Evolutionary conservation across 805 yeast genomes (phyloP), one percentile per base, ranked within the genome.

Genomic region (Yarrowia sp.): DNA sequence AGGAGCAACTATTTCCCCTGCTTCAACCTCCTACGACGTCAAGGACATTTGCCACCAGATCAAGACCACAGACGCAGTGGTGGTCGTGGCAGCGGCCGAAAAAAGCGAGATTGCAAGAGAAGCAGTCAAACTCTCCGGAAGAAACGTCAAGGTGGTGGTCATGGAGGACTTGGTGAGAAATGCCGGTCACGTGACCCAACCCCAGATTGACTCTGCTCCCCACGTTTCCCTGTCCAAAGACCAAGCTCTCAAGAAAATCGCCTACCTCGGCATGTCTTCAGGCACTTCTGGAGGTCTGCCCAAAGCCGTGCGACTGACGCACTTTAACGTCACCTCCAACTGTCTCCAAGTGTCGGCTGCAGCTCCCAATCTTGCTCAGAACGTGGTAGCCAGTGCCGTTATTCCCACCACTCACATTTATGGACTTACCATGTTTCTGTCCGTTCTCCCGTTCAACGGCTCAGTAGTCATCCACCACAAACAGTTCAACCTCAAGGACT

Each of bases 261-360:
- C 77, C 5, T 75, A 75, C 69, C 73, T 73, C 71, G 73, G 77
- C 71, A 75, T 77, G 69, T 76, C 78, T 8, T 72, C 75, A 1
- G 79, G 79, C 14, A 78, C 81, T 10, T 73, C 79, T 10, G 67
- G 67, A 8, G 94, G 95, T 65, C 83, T 86, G 42, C 92, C 95
- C 70, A 90, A 90, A 79, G 95, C 95, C 73, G 96, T 89, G 32
- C 85, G 87, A 19, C 79, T 89, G 70, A 83, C 86, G 41, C 94
- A 90, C 72, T 76, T 75, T 58, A 87, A 87, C 72, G 82, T 85
- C 15, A 79, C 79, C 12, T 75, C 82, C 26, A 81, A 81, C 69
- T 72, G 77, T 2, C 58, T 72, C 86, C 86, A 52, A 16, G 52
- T 65, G 70, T 82, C 84, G 9, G 79, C 78, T 12, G 67, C 67